phyloP scores from a whole-genome alignment of 2,329 filamentous ascomycete species.

The Huntiella decipiens region DNA sequence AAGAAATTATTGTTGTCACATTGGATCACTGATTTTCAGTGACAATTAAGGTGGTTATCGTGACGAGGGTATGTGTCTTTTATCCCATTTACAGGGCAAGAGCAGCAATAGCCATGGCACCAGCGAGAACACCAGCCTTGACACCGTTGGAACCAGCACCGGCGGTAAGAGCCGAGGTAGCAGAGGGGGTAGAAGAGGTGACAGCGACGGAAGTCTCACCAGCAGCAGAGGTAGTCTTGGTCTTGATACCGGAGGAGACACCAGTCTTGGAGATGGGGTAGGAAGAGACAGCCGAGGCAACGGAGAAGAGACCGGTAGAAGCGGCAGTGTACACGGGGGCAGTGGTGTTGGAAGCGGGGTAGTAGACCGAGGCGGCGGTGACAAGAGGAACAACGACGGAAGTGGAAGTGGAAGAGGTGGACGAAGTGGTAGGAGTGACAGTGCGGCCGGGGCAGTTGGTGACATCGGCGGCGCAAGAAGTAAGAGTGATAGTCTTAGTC shows the following conservation, averaged over 20 bases:
- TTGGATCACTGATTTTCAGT: no score
- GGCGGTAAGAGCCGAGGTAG: conserved; percentile 4
- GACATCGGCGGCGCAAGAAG: conserved; percentile 11
- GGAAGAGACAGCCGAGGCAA: conserved; percentile 7
- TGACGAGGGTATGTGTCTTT: neutral
- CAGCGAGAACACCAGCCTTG: conserved; percentile 10
- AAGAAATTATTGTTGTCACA: neutral
- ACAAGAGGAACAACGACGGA: neutral
- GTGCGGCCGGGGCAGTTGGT: conserved; percentile 11
- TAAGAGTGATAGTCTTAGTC: conserved; percentile 12
- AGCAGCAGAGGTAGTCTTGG: neutral
- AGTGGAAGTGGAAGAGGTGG: neutral
- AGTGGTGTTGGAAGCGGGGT: conserved; percentile 9
- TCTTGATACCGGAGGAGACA: neutral
- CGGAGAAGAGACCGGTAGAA: conserved; percentile 8
- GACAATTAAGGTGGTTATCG: no score
- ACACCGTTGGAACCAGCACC: conserved; percentile 4
- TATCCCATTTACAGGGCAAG: conserved; percentile 9
- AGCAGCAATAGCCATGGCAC: conserved; percentile 10
- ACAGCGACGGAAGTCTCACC: conserved; percentile 2
- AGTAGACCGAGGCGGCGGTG: conserved; percentile 7
- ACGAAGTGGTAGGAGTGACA: neutral
- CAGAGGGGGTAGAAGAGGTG: conserved; percentile 1
- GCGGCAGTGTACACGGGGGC: conserved; percentile 1
- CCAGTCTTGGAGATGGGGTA: conserved; percentile 7